These are phyloP conservation scores for Striga asiatica DNA, from an alignment of 257 asterid genomes.

Conservation along the genomic window DNA sequence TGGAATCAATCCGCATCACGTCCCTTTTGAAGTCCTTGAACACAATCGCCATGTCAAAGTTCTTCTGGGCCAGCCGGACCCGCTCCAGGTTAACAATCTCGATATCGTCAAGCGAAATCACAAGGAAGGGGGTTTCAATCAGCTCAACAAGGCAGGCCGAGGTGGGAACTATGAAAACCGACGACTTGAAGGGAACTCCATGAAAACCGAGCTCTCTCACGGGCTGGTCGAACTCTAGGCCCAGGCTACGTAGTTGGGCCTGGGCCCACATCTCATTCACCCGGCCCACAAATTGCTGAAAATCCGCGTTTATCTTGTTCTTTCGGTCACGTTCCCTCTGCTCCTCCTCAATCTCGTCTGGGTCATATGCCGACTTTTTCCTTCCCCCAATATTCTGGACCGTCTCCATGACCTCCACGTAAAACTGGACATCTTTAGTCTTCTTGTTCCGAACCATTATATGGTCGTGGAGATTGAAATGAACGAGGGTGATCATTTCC, in stretches of 20 bases:
- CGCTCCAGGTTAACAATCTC: constrained; percentile 72
- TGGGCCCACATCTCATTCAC: constrained; percentile 71
- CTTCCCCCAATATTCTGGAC: constrained; percentile 67
- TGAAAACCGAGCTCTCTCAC: constrained; percentile 63
- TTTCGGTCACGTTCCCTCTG: constrained; percentile 70
- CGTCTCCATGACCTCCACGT: constrained; percentile 72
- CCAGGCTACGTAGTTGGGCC: constrained; percentile 38
- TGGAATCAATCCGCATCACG: constrained; percentile 58
- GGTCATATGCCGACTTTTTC: constrained; percentile 61
- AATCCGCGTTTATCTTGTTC: constrained; percentile 61
- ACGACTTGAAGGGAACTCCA: constrained; percentile 63
- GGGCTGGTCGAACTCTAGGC: constrained; percentile 72
- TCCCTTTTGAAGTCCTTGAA: constrained; percentile 74
- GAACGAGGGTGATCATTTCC: constrained; percentile 72
- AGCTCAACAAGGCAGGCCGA: constrained; percentile 67
- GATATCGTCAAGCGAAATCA: constrained; percentile 46
- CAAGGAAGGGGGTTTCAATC: constrained; percentile 61
- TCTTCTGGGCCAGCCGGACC: constrained; percentile 82
- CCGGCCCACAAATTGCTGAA: constrained; percentile 53
- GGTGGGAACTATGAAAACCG: constrained; percentile 62
- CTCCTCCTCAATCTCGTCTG: constrained; percentile 85
- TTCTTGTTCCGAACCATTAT: constrained; percentile 76
- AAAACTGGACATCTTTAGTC: constrained; percentile 67
- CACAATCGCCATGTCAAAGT: constrained; percentile 66
- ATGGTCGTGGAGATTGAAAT: constrained; percentile 65